Conservation (phyloP, 2,329 filamentous ascomycete species). For the Beauveria bassiana region DNA sequence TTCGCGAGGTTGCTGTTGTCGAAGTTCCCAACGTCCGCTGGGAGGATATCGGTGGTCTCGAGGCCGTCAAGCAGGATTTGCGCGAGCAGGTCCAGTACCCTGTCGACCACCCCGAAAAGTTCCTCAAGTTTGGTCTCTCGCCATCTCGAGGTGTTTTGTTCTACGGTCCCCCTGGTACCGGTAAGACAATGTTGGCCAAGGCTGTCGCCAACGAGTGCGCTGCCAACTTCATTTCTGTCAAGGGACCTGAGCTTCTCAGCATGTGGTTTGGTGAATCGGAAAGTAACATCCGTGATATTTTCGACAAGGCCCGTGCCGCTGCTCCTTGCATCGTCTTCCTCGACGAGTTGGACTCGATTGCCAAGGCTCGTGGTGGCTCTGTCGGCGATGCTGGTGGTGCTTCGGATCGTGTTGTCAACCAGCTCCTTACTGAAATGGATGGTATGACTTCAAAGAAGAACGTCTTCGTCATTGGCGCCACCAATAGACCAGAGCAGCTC, state of each 20-base stretch:
- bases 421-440: slow-evolving; percentile 98
- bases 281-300: slow-evolving; percentile 99
- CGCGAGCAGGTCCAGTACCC: slow-evolving; percentile 99
- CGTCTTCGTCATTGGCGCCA: slow-evolving; percentile 98
- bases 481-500: slow-evolving; percentile 97
- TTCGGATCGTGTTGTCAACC: slow-evolving; percentile 98
- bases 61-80: slow-evolving; percentile 98
- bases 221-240: slow-evolving; percentile 99
- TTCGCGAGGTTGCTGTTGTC: slow-evolving; percentile 97
- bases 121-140: slow-evolving; percentile 99
- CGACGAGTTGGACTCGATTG: slow-evolving; percentile 96
- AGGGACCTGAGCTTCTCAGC: slow-evolving; percentile 94
- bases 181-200: slow-evolving; percentile 99
- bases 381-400: slow-evolving; percentile 94
- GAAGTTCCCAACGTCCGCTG: slow-evolving; percentile 98
- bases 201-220: slow-evolving; percentile 98
- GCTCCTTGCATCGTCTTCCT: slow-evolving; percentile 98
- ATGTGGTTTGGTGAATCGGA: slow-evolving; percentile 99
- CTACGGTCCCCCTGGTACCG: slow-evolving; percentile 97
- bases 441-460: slow-evolving; percentile 99
- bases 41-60: slow-evolving; percentile 98
- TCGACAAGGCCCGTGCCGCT: slow-evolving; percentile 97
- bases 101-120: slow-evolving; percentile 98
- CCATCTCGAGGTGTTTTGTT: slow-evolving; percentile 97
- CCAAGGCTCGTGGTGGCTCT: slow-evolving; percentile 97